A percentile compares a stretch with the other conserved stretches of the same genome.
Conservation (phyloP, 441 rosid species). For the Adansonia grandidieri region DNA sequence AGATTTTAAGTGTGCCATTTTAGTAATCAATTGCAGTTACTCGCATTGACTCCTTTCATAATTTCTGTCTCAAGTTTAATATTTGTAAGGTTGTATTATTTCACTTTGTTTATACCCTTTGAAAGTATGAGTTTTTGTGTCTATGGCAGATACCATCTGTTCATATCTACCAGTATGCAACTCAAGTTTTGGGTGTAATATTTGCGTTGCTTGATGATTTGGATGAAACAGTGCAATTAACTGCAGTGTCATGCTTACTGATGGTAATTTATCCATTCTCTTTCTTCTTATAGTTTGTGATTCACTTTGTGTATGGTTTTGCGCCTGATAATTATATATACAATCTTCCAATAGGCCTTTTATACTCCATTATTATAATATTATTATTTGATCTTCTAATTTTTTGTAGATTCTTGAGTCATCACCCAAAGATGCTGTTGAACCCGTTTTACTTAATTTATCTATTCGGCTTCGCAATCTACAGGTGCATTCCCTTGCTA, state of each 20-base stretch:
- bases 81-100: neutral
- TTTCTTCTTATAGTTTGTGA: slow-evolving; percentile 13
- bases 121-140: slow-evolving; percentile 22
- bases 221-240: slow-evolving; percentile 90
- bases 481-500: slow-evolving; percentile 53
- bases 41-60: neutral
- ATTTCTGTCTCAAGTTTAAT: neutral
- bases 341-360: slow-evolving; percentile 24
- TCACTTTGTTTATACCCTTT: slow-evolving; percentile 4
- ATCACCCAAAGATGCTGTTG: slow-evolving; percentile 84
- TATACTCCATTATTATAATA: slow-evolving; percentile 9
- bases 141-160: slow-evolving; percentile 79
- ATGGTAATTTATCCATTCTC: slow-evolving; percentile 50
- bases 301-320: slow-evolving; percentile 16
- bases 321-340: slow-evolving; percentile 9
- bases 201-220: slow-evolving; percentile 91
- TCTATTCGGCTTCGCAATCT: slow-evolving; percentile 91
- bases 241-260: slow-evolving; percentile 92
- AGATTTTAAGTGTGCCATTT: slow-evolving; percentile 3
- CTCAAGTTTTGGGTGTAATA: slow-evolving; percentile 88
- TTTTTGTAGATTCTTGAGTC: slow-evolving; percentile 73
- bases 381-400: slow-evolving; percentile 13
- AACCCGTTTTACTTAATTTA: slow-evolving; percentile 83
- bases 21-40: slow-evolving; percentile 2
- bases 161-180: slow-evolving; percentile 77